Evolutionary conservation across 2,329 filamentous ascomycete genomes (phyloP).

Genomic region (Monascus ruber): DNA sequence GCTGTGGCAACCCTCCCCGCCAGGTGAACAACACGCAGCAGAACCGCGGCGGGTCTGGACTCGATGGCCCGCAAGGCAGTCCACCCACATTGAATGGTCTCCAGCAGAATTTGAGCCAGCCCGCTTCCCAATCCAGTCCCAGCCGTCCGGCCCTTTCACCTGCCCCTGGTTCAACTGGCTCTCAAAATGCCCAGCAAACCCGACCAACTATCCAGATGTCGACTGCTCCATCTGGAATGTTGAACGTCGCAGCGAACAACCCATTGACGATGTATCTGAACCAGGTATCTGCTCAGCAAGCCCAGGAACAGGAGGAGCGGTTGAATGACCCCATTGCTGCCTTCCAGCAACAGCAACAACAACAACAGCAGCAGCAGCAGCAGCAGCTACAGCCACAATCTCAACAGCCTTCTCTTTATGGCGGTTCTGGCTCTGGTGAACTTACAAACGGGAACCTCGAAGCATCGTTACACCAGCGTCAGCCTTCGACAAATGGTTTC

Average conservation of each 20-base stretch:
- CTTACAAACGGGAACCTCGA: slow-evolving; percentile 45
- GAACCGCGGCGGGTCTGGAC: slow-evolving; percentile 49
- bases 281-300: slow-evolving; percentile 51
- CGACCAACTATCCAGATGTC: slow-evolving; percentile 45
- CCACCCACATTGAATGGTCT: slow-evolving; percentile 46
- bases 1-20: slow-evolving; percentile 89
- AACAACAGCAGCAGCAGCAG: slow-evolving; percentile 50
- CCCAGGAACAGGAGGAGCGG: slow-evolving; percentile 55
- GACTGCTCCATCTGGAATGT: slow-evolving; percentile 55
- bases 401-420: slow-evolving; percentile 65
- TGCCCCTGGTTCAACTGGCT: slow-evolving; percentile 43
- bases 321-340: slow-evolving; percentile 32
- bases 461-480: slow-evolving; percentile 38
- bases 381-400: slow-evolving; percentile 58
- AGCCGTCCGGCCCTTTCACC: slow-evolving; percentile 43
- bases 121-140: slow-evolving; percentile 49
- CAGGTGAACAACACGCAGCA: slow-evolving; percentile 61
- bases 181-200: slow-evolving; percentile 47
- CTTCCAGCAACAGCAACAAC: slow-evolving; percentile 53
- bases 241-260: slow-evolving; percentile 72
- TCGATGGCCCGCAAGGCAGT: slow-evolving; percentile 45
- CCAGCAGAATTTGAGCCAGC: slow-evolving; percentile 42
- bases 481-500: slow-evolving; percentile 55
- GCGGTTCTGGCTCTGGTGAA: slow-evolving; percentile 56
- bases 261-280: slow-evolving; percentile 88